Base-by-base conservation (phyloP, 2,329 filamentous ascomycete genomes). In the Fusarium pseudonygamai region DNA sequence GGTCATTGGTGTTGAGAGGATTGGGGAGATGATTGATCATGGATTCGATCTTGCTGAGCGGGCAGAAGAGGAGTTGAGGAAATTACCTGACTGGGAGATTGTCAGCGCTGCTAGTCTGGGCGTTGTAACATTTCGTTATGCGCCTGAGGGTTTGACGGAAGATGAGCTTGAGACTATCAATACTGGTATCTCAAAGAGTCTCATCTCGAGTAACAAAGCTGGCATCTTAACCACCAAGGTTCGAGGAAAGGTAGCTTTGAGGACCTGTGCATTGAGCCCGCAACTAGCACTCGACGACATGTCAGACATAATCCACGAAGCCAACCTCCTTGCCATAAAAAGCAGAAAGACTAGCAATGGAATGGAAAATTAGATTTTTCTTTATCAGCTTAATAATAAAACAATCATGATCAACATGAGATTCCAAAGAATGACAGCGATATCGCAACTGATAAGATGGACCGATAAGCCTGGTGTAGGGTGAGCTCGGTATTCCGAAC, bases 11-110 rank as follows among this genome's bases (percentile, higher is more conserved):
- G 67, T 75, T 7, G 75, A 78, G 6, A 60, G 42, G 16, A 40
- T 79, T 12, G 69, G 76, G 13, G 52, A 60, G 11, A 77, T 77
- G 74, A 69, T 79, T 39, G 74, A 79, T 58, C 71, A 79, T 9
- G 77, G 76, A 0, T 73, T 79, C 3, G 32, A 61, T 7, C 59
- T 77, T 1, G 77, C 74, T 1, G 71, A 79, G 53, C 64, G 71
- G 15, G 77, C 73, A 3, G 68, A 78, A 18, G 24, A 64, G 12
- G 67, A 74, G 24, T 32, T 79, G 16, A 34, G 64, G 8, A 57
- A 46, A 34, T 20, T 76, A 18, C 28, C 56, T 1, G 49, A 73
- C 15, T 79, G 77, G 77, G 69, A 77, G 37, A 74, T 79, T 28
- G 64, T 70, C 7, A 78, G 76, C 12, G 28, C 70, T 30, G 77